A percentile compares a stretch with the other conserved stretches of the same genome.
Evolutionary conservation across 352 stramenopile genomes (phyloP).

Genomic region (Pythium pectinolyticum): DNA sequence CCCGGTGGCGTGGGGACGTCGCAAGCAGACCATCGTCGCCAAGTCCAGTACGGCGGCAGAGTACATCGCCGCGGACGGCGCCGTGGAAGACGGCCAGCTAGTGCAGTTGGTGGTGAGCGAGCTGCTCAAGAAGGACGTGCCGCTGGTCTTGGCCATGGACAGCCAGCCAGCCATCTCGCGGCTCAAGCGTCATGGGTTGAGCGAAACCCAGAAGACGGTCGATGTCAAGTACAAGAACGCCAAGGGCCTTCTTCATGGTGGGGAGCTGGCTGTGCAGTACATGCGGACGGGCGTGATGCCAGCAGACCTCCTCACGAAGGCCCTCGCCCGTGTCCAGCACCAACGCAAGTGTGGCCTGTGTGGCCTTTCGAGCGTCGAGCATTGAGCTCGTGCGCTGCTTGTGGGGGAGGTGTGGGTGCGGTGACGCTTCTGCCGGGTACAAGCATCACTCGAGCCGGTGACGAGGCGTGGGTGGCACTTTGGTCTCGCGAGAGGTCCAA

Average conservation of each 20-base stretch:
- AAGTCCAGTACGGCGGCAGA: constrained; percentile 15
- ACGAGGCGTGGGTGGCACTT: too few species aligned
- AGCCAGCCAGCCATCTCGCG: constrained; percentile 13
- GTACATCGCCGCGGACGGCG: constrained; percentile 17
- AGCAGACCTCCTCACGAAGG: not conserved
- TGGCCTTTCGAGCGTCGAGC: constrained; percentile 7
- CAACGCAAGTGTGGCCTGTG: constrained; percentile 8
- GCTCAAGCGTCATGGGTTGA: not conserved
- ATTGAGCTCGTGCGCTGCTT: too few species aligned
- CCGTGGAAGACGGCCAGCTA: not conserved
- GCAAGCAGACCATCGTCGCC: constrained; percentile 17
- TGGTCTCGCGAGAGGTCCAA: too few species aligned
- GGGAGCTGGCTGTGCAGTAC: not conserved
- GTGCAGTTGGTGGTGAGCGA: not conserved
- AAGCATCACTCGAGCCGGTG: too few species aligned
- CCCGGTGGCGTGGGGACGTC: constrained; percentile 5
- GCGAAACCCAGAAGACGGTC: constrained; percentile 6
- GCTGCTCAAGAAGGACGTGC: not conserved
- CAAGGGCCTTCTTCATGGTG: not conserved
- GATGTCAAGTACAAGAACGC: constrained; percentile 11
- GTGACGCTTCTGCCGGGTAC: too few species aligned
- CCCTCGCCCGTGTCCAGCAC: not conserved
- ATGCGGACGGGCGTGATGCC: not conserved
- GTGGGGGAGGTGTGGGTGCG: too few species aligned
- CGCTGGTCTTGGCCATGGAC: constrained; percentile 10